Percentiles rank a stretch among this genome's conserved stretches.
Evolutionary conservation across 441 rosid species (phyloP).

Genomic region (Erodium trifolium): DNA sequence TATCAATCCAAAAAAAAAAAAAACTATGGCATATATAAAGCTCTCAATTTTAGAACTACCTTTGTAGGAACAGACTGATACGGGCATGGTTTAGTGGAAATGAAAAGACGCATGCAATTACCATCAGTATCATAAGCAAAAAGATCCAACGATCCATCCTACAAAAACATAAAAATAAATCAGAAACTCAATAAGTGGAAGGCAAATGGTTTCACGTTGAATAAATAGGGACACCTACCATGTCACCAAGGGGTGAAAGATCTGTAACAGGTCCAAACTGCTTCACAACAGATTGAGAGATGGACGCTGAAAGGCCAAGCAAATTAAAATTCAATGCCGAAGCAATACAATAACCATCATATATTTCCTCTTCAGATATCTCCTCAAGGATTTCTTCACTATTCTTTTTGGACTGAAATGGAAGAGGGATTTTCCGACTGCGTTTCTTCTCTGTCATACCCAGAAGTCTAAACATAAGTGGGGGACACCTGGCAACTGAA

Average conservation of each 20-base stretch:
- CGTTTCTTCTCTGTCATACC: conserved; percentile 48
- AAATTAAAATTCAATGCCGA: conserved; percentile 78
- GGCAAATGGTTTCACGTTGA: not conserved
- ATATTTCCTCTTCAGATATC: conserved; percentile 75
- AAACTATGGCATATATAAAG: not conserved
- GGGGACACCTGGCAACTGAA: conserved; percentile 79
- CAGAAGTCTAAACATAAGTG: conserved; percentile 58
- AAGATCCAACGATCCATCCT: conserved; percentile 95
- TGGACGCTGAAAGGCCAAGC: conserved; percentile 63
- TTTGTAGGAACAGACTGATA: conserved; percentile 88
- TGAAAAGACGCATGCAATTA: conserved; percentile 70
- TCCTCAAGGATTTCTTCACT: conserved; percentile 42
- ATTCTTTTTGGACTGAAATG: conserved; percentile 46
- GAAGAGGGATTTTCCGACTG: conserved; percentile 40
- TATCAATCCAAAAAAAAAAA: not conserved
- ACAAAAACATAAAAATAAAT: conserved; percentile 12
- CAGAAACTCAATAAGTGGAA: not conserved
- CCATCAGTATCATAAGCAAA: conserved; percentile 68
- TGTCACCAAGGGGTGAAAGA: conserved; percentile 87
- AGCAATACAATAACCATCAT: conserved; percentile 85
- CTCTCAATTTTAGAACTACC: conserved; percentile 32
- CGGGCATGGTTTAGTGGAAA: conserved; percentile 79
- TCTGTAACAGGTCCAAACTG: conserved; percentile 66
- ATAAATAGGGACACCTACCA: conserved; percentile 42
- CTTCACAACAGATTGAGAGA: conserved; percentile 44